Evolutionary conservation across 495 filamentous ascomycete species (phyloP), one percentile per base, ranked within the genome.

Genomic region (Cercophora newfieldiana): DNA sequence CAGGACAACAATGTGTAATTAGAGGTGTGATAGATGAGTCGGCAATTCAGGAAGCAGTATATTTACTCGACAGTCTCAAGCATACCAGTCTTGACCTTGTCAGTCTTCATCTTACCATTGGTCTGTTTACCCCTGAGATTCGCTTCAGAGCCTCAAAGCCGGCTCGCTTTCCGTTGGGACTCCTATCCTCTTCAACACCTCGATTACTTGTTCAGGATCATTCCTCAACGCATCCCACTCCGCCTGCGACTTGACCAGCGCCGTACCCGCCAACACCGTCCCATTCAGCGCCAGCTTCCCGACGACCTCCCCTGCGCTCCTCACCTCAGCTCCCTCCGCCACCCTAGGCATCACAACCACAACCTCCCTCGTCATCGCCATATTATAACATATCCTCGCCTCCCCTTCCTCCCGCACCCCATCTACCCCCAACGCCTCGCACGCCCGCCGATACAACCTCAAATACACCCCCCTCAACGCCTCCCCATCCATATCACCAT

Each of bases 251-350:
- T 93, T 94, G 16, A 96, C 91, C 79, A 96, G 87, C 54, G 93
- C 79, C 29, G 90, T 94, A 1, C 89, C 91, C n/a, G 87, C 92
- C 21, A 96, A 77, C 55, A 92, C 78, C 0, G 92, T 94, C 21
- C 92, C 92, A 66, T 96, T 94, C 22, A 94, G 73, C 16, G 85
- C 83, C 19, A 94, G 75, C 49, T 80, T 79, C 0, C 90, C 90
- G 2, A 87, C 72, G 3, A 80, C 80, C 3, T 69, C 70, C 37
- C 81, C 76, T 65, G 25, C 4, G 28, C 24, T 29, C 62, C 0
- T 63, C 7, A 67, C 63, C 47, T 60, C 63, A 5, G 63, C 59
- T 1, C 83, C 84, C 71, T 85, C 83, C 1, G 74, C 76, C 5
- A 75, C 72, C 49, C 92, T 78, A 7, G 92, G 92, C 64, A 84